These are phyloP conservation scores for Polyporus tsugae DNA, from an alignment of 1,284 basidiomycete species.

Conservation along the genomic window DNA sequence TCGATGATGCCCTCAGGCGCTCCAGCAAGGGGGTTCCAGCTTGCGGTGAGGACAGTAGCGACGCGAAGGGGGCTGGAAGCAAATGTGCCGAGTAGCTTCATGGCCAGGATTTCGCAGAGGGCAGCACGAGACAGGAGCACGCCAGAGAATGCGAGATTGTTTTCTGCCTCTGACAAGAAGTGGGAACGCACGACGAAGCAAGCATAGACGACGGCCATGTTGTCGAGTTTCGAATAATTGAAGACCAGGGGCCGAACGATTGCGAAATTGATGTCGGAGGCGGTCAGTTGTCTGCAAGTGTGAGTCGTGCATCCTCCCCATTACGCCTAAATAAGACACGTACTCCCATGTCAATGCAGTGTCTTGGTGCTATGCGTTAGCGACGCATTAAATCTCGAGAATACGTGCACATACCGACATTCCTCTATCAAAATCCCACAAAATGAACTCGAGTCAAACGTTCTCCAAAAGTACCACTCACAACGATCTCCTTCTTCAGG, in stretches of 20 bases:
- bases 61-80: slow-evolving; percentile 77
- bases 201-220: slow-evolving; percentile 77
- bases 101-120: slow-evolving; percentile 85
- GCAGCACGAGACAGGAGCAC: slow-evolving; percentile 76
- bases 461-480: slow-evolving; percentile 46
- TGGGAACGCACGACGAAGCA: slow-evolving; percentile 75
- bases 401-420: slow-evolving; percentile 43
- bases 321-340: slow-evolving; percentile 15
- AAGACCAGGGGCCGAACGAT: slow-evolving; percentile 82
- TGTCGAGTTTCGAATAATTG: slow-evolving; percentile 79
- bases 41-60: slow-evolving; percentile 78
- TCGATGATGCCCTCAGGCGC: slow-evolving; percentile 73
- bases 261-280: slow-evolving; percentile 86
- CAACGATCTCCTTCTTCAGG: slow-evolving; percentile 72
- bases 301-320: not conserved
- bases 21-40: slow-evolving; percentile 84
- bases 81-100: slow-evolving; percentile 83
- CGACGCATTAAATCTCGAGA: not conserved
- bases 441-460: not conserved
- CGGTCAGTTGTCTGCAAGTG: slow-evolving; percentile 70
- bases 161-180: slow-evolving; percentile 59
- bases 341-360: slow-evolving; percentile 84
- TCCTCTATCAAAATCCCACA: slow-evolving; percentile 51
- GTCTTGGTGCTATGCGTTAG: slow-evolving; percentile 54
- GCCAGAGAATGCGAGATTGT: slow-evolving; percentile 79